phyloP scores from a whole-genome alignment of 345 rosid species.

The Arabis hirsuta region DNA sequence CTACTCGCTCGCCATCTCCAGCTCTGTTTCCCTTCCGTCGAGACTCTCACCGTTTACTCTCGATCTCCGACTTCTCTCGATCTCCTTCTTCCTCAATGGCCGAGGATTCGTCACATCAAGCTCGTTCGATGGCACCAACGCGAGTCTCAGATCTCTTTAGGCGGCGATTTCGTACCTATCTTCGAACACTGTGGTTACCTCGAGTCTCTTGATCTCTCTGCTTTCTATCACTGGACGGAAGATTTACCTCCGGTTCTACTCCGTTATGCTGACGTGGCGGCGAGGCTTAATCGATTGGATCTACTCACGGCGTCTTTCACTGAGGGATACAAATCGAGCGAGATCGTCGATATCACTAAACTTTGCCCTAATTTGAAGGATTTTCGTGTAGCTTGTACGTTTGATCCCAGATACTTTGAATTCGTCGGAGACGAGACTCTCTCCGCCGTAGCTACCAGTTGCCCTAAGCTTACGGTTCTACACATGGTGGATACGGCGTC shows the following conservation, averaged over 20 bases:
- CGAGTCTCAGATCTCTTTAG: constrained; percentile 44
- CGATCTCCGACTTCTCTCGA: constrained; percentile 60
- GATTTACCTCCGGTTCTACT: constrained; percentile 82
- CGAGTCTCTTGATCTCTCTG: constrained; percentile 63
- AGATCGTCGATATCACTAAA: constrained; percentile 60
- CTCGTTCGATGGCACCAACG: constrained; percentile 92
- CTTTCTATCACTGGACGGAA: constrained; percentile 89
- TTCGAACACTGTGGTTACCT: constrained; percentile 59
- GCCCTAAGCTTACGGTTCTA: constrained; percentile 62
- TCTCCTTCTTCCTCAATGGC: constrained; percentile 73
- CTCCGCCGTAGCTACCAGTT: constrained; percentile 59
- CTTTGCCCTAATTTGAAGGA: constrained; percentile 63
- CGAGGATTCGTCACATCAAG: constrained; percentile 54
- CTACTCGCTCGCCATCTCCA: constrained; percentile 62
- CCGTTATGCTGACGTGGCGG: constrained; percentile 51
- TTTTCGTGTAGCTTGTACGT: constrained; percentile 69
- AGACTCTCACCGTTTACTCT: constrained; percentile 58
- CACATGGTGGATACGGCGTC: constrained; percentile 69
- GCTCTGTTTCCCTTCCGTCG: constrained; percentile 58
- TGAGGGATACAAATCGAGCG: constrained; percentile 78
- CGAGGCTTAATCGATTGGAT: constrained; percentile 57
- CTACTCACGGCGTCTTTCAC: constrained; percentile 66
- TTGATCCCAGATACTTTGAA: constrained; percentile 76
- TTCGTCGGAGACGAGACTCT: constrained; percentile 79
- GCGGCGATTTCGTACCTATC: constrained; percentile 62